phyloP scores from a whole-genome alignment of 1,284 basidiomycete genomes.

The Uromyces viciae-fabae region DNA sequence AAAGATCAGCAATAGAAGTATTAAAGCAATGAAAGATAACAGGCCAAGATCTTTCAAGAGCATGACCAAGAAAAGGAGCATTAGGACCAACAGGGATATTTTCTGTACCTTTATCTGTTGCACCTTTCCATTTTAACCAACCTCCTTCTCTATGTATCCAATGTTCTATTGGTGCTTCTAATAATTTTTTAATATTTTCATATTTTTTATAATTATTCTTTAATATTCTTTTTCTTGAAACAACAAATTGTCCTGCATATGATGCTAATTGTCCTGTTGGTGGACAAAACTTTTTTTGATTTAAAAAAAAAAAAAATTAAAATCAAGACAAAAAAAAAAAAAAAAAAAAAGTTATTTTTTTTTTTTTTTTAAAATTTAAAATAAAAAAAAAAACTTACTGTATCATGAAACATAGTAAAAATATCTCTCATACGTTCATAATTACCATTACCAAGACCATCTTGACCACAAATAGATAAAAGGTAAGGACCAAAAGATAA shows the following conservation, averaged over 20 bases:
- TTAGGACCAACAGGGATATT: neutral
- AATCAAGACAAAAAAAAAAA: constrained; percentile 46
- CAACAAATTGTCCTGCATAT: constrained; percentile 55
- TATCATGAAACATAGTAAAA: constrained; percentile 4
- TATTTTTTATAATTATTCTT: constrained; percentile 49
- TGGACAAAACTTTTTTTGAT: constrained; percentile 23
- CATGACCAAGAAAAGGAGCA: constrained; percentile 49
- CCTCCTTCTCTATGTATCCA: constrained; percentile 54
- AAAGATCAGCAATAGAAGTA: constrained; percentile 17
- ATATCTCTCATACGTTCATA: constrained; percentile 35
- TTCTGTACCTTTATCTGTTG: constrained; percentile 12
- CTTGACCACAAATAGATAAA: constrained; percentile 51
- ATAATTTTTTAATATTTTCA: constrained; percentile 49
- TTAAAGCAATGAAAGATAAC: constrained; percentile 52
- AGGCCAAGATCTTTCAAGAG: constrained; percentile 54
- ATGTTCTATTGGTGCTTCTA: constrained; percentile 52
- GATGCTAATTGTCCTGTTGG: constrained; percentile 46
- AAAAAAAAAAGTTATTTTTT: constrained; percentile 50
- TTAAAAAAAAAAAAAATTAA: constrained; percentile 49
- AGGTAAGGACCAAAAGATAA: constrained; percentile 54
- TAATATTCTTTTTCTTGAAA: constrained; percentile 51
- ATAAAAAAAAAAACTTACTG: constrained; percentile 31
- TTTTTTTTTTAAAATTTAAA: constrained; percentile 40
- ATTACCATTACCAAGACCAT: constrained; percentile 37
- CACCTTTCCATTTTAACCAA: constrained; percentile 48